Evolutionary conservation across 768 basidiomycete species (phyloP).

Genomic region (Amanita muscaria): DNA sequence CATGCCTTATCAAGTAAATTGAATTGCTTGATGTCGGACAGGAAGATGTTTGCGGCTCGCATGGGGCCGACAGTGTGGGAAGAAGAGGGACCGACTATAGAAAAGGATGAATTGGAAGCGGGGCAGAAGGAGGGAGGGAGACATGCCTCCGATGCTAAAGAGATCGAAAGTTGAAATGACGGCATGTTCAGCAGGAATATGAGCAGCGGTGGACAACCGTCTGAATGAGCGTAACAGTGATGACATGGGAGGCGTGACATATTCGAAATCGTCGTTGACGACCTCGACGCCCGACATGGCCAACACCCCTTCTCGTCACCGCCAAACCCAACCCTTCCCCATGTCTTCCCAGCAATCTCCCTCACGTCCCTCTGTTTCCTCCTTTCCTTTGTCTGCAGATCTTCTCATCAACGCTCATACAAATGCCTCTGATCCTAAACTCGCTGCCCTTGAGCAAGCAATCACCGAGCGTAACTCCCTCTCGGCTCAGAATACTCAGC

Average conservation of each 20-base stretch:
- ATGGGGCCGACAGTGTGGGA: constrained; percentile 55
- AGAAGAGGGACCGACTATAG: constrained; percentile 40
- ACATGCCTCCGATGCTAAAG: constrained; percentile 81
- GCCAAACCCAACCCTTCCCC: constrained; percentile 1
- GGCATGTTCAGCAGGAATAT: constrained; percentile 41
- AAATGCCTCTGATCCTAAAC: constrained; percentile 40
- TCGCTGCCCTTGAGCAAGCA: constrained; percentile 68
- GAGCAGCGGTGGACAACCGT: no score
- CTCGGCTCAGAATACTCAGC: constrained; percentile 76
- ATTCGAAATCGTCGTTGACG: no score
- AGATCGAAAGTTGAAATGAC: constrained; percentile 92
- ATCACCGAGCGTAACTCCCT: constrained; percentile 76
- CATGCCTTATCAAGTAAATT: constrained; percentile 59
- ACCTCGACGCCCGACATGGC: no score
- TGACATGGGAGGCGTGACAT: no score
- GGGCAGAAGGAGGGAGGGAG: not conserved
- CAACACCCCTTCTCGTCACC: no score
- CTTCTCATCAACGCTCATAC: constrained; percentile 48
- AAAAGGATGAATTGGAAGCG: constrained; percentile 6
- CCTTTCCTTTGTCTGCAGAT: constrained; percentile 35
- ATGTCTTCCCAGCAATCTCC: constrained; percentile 3
- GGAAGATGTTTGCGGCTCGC: constrained; percentile 88
- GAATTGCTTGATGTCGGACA: constrained; percentile 62
- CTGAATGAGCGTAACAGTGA: no score
- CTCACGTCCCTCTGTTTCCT: not conserved